Percentiles rank a stretch among this genome's conserved stretches.
phyloP scores from a whole-genome alignment of 805 yeast species.

The Lipomyces sp. region DNA sequence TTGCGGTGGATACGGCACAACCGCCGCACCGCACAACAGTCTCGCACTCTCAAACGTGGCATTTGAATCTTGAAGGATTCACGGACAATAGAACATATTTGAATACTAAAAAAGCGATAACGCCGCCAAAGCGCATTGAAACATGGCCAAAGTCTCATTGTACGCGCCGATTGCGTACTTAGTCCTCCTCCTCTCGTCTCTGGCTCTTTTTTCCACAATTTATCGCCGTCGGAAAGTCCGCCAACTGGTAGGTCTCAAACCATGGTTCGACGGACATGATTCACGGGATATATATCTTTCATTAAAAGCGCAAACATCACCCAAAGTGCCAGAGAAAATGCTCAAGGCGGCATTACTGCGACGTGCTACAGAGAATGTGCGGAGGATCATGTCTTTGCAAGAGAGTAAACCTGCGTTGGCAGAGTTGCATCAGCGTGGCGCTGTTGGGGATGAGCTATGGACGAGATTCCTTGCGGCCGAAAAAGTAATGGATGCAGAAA shows the following conservation, averaged over 20 bases:
- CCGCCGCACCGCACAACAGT: not conserved
- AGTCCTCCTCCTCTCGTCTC: slow-evolving; percentile 32
- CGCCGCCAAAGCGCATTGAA: not conserved
- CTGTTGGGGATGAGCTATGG: slow-evolving; percentile 87
- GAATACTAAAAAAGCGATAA: not conserved
- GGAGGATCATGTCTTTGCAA: slow-evolving; percentile 79
- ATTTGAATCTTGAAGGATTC: not conserved
- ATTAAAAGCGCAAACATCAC: slow-evolving; percentile 54
- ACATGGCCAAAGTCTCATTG: slow-evolving; percentile 33
- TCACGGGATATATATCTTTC: slow-evolving; percentile 67
- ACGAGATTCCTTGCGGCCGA: slow-evolving; percentile 78
- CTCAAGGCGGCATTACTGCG: slow-evolving; percentile 68
- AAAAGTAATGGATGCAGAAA: slow-evolving; percentile 79
- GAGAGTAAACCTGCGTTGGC: slow-evolving; percentile 75
- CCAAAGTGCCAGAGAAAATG: slow-evolving; percentile 75
- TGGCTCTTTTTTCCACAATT: slow-evolving; percentile 33
- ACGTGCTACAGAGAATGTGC: slow-evolving; percentile 85
- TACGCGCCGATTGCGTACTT: slow-evolving; percentile 36
- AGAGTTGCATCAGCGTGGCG: slow-evolving; percentile 80
- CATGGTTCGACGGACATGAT: slow-evolving; percentile 71
- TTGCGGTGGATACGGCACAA: not conserved
- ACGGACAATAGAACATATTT: not conserved
- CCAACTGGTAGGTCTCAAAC: slow-evolving; percentile 63
- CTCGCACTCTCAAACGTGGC: not conserved
- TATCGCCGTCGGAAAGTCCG: slow-evolving; percentile 44